Evolutionary conservation across 345 rosid genomes (phyloP).

Genomic region (Aquilaria malaccensis): DNA sequence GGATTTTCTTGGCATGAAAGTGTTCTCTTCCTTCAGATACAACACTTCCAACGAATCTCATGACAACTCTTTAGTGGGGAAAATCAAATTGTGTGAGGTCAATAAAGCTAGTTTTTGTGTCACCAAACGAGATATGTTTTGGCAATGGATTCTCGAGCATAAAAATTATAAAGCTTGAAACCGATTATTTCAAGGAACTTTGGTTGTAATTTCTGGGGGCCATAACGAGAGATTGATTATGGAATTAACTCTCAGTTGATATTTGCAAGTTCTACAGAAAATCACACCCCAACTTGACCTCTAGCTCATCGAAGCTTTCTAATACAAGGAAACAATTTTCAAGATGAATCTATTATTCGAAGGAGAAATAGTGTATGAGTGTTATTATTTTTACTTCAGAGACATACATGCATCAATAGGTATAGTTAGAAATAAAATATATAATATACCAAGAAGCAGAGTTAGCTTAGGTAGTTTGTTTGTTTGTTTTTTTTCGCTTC

Average conservation of each 20-base stretch:
- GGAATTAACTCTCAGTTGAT: slow-evolving; percentile 23
- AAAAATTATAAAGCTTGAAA: slow-evolving; percentile 45
- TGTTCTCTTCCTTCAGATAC: slow-evolving; percentile 18
- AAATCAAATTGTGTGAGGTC: not conserved
- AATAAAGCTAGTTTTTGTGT: not conserved
- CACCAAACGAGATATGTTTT: not conserved
- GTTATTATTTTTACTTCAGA: too few relatives aligned
- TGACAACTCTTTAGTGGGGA: slow-evolving; percentile 28
- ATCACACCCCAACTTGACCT: not conserved
- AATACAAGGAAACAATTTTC: too few relatives aligned
- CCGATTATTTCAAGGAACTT: not conserved
- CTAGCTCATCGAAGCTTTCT: too few relatives aligned
- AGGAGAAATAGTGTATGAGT: too few relatives aligned
- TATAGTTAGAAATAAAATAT: too few relatives aligned
- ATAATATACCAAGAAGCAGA: too few relatives aligned
- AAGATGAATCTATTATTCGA: too few relatives aligned
- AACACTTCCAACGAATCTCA: slow-evolving; percentile 55
- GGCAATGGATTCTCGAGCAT: slow-evolving; percentile 20
- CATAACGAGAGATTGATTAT: not conserved
- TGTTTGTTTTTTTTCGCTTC: too few relatives aligned
- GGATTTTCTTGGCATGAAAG: slow-evolving; percentile 4
- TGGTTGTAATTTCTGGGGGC: too few relatives aligned
- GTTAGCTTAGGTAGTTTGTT: too few relatives aligned
- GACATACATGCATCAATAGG: too few relatives aligned
- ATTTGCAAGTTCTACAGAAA: slow-evolving; percentile 5